Evolutionary conservation across 495 filamentous ascomycete genomes (phyloP).

Genomic region (Tuber melanosporum): DNA sequence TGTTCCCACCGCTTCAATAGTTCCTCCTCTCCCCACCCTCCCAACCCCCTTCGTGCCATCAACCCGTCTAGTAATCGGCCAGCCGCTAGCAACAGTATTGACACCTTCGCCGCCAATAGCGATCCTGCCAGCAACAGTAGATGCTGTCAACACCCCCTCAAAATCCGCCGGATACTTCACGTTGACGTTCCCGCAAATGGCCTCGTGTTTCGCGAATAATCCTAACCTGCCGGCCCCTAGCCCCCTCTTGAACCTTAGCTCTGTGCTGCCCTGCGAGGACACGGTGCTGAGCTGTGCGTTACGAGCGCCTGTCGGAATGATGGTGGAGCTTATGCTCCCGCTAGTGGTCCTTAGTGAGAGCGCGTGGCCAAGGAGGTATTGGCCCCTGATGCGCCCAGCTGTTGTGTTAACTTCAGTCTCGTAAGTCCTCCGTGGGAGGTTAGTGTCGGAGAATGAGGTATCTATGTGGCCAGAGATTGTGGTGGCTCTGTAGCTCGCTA

Average conservation of each 20-base stretch:
- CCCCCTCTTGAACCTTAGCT: constrained; percentile 6
- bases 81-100: constrained; percentile 8
- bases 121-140: constrained; percentile 17
- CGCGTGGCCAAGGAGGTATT: constrained; percentile 20
- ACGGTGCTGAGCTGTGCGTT: constrained; percentile 6
- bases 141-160: constrained; percentile 16
- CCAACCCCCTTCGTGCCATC: constrained; percentile 22
- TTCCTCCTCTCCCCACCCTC: constrained; percentile 8
- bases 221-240: constrained; percentile 10
- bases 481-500: constrained; percentile 10
- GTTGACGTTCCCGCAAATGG: constrained; percentile 9
- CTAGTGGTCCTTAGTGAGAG: constrained; percentile 13
- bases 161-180: constrained; percentile 19
- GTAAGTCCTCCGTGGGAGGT: constrained; percentile 10
- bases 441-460: constrained; percentile 3
- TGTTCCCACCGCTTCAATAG: constrained; percentile 6
- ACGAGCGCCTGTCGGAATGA: neutral
- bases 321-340: constrained; percentile 4
- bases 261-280: constrained; percentile 9
- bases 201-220: constrained; percentile 9
- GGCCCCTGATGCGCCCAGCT: constrained; percentile 15
- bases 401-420: constrained; percentile 8
- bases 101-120: constrained; percentile 9
- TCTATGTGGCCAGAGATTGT: constrained; percentile 15
- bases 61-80: constrained; percentile 16